Conservation (phyloP, 345 rosid genomes). For the Pistacia atlantica region DNA sequence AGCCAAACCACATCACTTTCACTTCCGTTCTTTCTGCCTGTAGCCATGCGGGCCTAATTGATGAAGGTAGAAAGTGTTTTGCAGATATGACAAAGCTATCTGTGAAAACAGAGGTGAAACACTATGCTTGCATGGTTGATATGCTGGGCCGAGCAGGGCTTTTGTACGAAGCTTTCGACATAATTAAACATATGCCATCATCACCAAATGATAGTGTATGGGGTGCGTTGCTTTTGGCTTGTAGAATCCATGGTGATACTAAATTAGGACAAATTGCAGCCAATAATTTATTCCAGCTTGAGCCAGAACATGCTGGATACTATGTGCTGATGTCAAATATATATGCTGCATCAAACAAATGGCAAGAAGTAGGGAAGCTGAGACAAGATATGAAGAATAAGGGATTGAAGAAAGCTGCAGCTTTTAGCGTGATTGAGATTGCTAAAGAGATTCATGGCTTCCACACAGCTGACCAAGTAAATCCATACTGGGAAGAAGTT, state of each 20-base stretch:
- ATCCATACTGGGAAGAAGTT: constrained; percentile 39
- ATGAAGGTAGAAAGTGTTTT: constrained; percentile 57
- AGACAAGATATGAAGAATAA: constrained; percentile 49
- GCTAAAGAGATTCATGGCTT: constrained; percentile 49
- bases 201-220: constrained; percentile 51
- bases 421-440: constrained; percentile 48
- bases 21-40: constrained; percentile 62
- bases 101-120: constrained; percentile 39
- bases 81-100: constrained; percentile 40
- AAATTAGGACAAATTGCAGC: constrained; percentile 55
- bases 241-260: constrained; percentile 51
- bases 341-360: constrained; percentile 56
- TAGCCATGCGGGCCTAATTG: constrained; percentile 59
- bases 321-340: constrained; percentile 57
- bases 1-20: constrained; percentile 56
- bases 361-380: constrained; percentile 55
- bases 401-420: constrained; percentile 63
- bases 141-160: constrained; percentile 65
- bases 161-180: constrained; percentile 46
- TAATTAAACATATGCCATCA: constrained; percentile 52
- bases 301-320: constrained; percentile 58
- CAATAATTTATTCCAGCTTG: constrained; percentile 41
- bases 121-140: constrained; percentile 69
- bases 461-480: constrained; percentile 49
- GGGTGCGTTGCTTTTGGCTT: constrained; percentile 66